Conservation (phyloP, 1,284 basidiomycete genomes). For the Coniophora puteana region DNA sequence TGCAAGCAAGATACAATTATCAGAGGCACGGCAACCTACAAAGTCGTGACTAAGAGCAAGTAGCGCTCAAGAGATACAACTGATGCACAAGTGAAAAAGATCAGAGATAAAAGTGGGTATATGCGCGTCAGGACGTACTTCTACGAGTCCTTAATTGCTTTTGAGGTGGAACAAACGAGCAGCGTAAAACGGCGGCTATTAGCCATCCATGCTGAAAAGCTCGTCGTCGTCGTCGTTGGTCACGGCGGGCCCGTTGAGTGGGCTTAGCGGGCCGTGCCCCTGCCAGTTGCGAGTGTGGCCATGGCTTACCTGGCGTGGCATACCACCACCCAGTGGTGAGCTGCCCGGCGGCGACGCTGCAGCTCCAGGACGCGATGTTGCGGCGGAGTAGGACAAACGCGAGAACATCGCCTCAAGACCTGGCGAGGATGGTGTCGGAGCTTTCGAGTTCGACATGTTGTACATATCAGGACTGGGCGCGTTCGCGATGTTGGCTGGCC, state of each 20-base stretch:
- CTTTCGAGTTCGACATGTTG: conserved; percentile 19
- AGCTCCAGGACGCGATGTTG: conserved; percentile 23
- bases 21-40: too few species aligned
- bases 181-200: conserved; percentile 11
- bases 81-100: too few species aligned
- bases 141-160: too few species aligned
- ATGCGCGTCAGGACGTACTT: too few species aligned
- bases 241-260: conserved; percentile 53
- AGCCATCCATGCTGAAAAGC: conserved; percentile 64
- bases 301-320: conserved; percentile 30
- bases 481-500: conserved; percentile 18
- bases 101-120: too few species aligned
- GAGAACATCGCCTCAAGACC: conserved; percentile 48
- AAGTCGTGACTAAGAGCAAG: too few species aligned
- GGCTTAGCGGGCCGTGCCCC: conserved; percentile 40
- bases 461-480: conserved; percentile 8
- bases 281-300: conserved; percentile 38
- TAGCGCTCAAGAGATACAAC: too few species aligned
- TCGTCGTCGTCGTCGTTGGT: conserved; percentile 62
- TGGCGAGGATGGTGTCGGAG: too few species aligned
- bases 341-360: conserved; percentile 19
- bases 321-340: conserved; percentile 34
- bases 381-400: conserved; percentile 43
- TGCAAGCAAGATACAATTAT: too few species aligned
- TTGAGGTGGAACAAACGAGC: too few species aligned